phyloP scores from a whole-genome alignment of 2,329 filamentous ascomycete species.

The Diaporthe citriasiana region DNA sequence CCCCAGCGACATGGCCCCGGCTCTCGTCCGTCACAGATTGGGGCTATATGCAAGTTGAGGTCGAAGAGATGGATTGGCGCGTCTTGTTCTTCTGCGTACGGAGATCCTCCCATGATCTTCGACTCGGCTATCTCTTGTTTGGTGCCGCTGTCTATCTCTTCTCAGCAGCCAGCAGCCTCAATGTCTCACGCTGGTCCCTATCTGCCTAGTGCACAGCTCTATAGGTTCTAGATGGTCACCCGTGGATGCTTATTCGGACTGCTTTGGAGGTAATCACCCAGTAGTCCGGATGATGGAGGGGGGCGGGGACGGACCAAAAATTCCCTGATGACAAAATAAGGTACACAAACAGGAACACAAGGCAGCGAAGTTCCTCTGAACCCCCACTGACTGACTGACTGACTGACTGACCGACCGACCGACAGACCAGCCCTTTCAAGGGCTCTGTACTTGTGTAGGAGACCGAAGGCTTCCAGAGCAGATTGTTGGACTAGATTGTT shows the following conservation, averaged over 20 bases:
- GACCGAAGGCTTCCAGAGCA: conserved; percentile 9
- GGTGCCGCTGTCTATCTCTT: background rate
- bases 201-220: background rate
- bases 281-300: background rate
- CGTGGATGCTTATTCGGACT: background rate
- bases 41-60: conserved; percentile 23
- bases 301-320: background rate
- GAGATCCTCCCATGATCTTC: conserved; percentile 23
- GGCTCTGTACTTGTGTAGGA: conserved; percentile 7
- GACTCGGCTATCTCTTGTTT: conserved; percentile 23
- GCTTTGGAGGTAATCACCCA: background rate
- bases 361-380: background rate
- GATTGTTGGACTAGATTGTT: conserved; percentile 24
- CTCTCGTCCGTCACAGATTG: conserved; percentile 31
- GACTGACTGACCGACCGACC: background rate
- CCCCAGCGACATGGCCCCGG: conserved; percentile 13
- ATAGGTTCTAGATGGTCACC: background rate
- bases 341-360: background rate
- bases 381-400: conserved; percentile 7
- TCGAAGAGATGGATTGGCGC: conserved; percentile 7
- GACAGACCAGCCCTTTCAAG: background rate
- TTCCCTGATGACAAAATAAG: background rate
- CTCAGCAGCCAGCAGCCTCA: conserved; percentile 26
- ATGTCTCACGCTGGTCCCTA: background rate
- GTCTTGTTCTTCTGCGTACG: conserved; percentile 17